These are phyloP conservation scores for Hypoxylon trugodes DNA, from an alignment of 495 filamentous ascomycete genomes.

Conservation along the genomic window DNA sequence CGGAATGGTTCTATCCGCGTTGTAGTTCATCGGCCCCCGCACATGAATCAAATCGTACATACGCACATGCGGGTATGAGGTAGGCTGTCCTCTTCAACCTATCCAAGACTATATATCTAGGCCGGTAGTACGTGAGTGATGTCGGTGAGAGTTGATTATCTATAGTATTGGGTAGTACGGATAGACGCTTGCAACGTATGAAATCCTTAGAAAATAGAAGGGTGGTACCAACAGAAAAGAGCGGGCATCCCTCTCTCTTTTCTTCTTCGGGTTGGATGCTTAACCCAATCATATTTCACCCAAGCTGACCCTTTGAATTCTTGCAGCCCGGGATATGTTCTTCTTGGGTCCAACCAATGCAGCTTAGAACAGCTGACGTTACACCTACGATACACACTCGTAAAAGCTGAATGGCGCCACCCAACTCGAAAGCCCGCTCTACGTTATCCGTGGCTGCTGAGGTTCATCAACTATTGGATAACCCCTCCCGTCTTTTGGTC, in stretches of 20 bases:
- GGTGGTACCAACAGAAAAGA: conserved; percentile 24
- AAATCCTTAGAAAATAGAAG: conserved; percentile 13
- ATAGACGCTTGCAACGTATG: conserved; percentile 16
- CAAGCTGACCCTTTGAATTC: conserved; percentile 7
- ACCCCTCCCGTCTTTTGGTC: conserved; percentile 22
- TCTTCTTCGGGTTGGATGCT: conserved; percentile 2
- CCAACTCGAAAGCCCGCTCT: conserved; percentile 6
- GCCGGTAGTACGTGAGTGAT: too few relatives aligned
- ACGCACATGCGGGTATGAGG: too few relatives aligned
- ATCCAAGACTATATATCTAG: too few relatives aligned
- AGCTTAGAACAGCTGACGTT: conserved; percentile 27
- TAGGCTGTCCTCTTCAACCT: too few relatives aligned
- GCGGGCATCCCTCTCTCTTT: conserved; percentile 25
- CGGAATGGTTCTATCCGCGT: too few relatives aligned
- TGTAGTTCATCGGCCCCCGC: too few relatives aligned
- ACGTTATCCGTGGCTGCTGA: conserved; percentile 23
- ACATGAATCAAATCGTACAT: too few relatives aligned
- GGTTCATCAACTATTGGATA: conserved; percentile 16
- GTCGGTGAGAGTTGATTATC: too few relatives aligned
- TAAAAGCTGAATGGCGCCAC: conserved; percentile 27
- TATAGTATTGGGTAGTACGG: too few relatives aligned
- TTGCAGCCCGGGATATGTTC: conserved; percentile 7
- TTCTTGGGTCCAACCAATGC: conserved; percentile 33
- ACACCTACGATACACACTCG: conserved; percentile 23
- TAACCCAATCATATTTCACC: conserved; percentile 19